Evolutionary conservation across 495 filamentous ascomycete genomes (phyloP).

Genomic region (Xylaria sp.): DNA sequence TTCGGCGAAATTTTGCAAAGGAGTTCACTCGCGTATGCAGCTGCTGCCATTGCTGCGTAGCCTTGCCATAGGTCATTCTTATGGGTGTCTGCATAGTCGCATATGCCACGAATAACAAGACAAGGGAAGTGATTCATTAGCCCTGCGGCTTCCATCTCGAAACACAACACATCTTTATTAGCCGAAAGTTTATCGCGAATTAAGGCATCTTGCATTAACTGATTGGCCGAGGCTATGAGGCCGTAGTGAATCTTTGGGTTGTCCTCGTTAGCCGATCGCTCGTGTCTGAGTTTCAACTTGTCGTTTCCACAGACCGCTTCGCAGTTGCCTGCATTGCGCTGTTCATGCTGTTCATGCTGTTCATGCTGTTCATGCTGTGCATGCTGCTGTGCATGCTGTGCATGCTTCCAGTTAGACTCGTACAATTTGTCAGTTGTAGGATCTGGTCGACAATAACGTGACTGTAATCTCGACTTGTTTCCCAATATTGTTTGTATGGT

Average conservation of each 20-base stretch:
- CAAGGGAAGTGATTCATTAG: conserved; percentile 38
- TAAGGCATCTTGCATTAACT: conserved; percentile 41
- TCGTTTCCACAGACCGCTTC: conserved; percentile 45
- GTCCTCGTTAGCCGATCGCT: conserved; percentile 35
- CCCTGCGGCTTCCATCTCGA: conserved; percentile 42
- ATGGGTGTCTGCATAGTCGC: conserved; percentile 50
- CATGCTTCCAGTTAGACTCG: neutral
- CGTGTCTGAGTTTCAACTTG: conserved; percentile 32
- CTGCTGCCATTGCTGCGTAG: conserved; percentile 32
- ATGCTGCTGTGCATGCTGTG: too few species aligned
- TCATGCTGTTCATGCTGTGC: too few species aligned
- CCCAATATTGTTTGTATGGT: conserved; percentile 49
- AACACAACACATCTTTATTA: conserved; percentile 27
- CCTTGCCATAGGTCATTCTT: conserved; percentile 43
- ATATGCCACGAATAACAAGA: conserved; percentile 51
- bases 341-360: too few species aligned
- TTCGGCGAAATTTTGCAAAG: conserved; percentile 36
- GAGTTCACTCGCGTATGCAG: conserved; percentile 38
- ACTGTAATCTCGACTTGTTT: conserved; percentile 40
- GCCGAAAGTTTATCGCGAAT: conserved; percentile 23
- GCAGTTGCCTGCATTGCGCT: conserved; percentile 38
- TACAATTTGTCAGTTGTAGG: conserved; percentile 45
- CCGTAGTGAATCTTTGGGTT: conserved; percentile 46
- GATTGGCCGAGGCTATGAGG: conserved; percentile 50
- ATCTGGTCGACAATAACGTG: conserved; percentile 40